Evolutionary conservation across 176 grass and related monocot genomes (phyloP).

Genomic region (Olyra latifolia): DNA sequence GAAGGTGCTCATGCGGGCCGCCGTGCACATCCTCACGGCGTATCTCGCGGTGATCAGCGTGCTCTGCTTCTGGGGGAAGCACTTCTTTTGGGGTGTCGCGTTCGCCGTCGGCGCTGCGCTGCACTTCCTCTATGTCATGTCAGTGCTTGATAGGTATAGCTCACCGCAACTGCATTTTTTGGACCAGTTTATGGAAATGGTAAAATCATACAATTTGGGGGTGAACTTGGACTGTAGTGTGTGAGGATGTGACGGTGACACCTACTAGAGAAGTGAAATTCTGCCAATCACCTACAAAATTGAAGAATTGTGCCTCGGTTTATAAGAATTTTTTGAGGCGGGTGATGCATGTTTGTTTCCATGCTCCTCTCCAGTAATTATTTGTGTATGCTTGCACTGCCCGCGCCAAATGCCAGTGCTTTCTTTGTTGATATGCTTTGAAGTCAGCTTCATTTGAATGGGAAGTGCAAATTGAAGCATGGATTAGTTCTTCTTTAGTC

Average conservation of each 20-base stretch:
- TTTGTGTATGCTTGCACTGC: conserved; percentile 8
- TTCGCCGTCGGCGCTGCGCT: conserved; percentile 75
- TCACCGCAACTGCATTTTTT: neutral
- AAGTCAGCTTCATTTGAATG: neutral
- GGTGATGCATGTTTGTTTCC: neutral
- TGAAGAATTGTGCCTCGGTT: neutral
- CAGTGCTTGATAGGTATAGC: conserved; percentile 84
- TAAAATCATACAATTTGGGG: neutral
- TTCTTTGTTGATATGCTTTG: conserved; percentile 6
- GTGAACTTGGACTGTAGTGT: conserved; percentile 34
- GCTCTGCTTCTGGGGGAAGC: conserved; percentile 87
- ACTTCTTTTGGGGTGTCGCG: conserved; percentile 90
- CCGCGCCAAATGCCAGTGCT: neutral
- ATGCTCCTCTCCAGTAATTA: neutral
- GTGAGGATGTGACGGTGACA: neutral
- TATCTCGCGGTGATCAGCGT: conserved; percentile 93
- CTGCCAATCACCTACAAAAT: neutral
- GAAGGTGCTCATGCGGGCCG: conserved; percentile 64
- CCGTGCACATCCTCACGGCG: conserved; percentile 80
- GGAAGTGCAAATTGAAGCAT: conserved; percentile 4
- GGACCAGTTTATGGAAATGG: neutral
- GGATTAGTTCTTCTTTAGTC: neutral
- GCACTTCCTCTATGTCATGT: conserved; percentile 95
- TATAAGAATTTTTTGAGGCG: neutral
- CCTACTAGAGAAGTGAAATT: neutral